phyloP scores from a whole-genome alignment of 768 basidiomycete species.

The Boletus rubropictus region DNA sequence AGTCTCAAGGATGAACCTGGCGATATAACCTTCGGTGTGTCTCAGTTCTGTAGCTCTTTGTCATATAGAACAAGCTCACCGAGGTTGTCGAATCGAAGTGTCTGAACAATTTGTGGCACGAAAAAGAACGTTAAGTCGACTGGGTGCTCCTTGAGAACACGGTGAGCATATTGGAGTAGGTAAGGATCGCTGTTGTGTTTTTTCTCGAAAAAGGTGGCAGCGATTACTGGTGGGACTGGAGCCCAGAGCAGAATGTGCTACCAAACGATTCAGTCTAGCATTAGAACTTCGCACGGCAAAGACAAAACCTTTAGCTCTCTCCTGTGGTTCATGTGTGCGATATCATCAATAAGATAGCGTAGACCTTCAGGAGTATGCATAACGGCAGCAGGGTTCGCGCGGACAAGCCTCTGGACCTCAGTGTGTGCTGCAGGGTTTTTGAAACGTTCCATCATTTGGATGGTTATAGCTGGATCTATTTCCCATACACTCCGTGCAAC shows the following conservation, averaged over 20 bases:
- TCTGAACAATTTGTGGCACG: slow-evolving; percentile 97
- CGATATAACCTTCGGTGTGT: slow-evolving; percentile 69
- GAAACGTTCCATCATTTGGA: slow-evolving; percentile 86
- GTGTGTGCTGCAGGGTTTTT: slow-evolving; percentile 54
- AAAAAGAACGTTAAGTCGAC: slow-evolving; percentile 97
- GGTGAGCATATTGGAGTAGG: slow-evolving; percentile 91
- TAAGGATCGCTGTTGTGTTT: slow-evolving; percentile 79
- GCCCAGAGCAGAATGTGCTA: slow-evolving; percentile 88
- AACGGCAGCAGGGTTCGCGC: slow-evolving; percentile 62
- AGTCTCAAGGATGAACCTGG: slow-evolving; percentile 93
- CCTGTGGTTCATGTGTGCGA: slow-evolving; percentile 47
- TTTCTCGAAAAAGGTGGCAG: slow-evolving; percentile 79
- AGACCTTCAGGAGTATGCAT: slow-evolving; percentile 79
- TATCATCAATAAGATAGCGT: slow-evolving; percentile 71
- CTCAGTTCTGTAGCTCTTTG: neutral
- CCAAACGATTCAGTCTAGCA: neutral
- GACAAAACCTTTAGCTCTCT: slow-evolving; percentile 68
- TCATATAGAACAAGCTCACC: slow-evolving; percentile 42
- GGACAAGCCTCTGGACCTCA: slow-evolving; percentile 75
- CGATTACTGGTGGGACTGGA: slow-evolving; percentile 77
- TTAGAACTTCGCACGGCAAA: neutral
- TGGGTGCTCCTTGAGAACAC: slow-evolving; percentile 90
- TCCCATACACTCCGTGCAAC: slow-evolving; percentile 75
- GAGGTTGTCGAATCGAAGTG: slow-evolving; percentile 81
- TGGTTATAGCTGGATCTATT: slow-evolving; percentile 73